Base-by-base conservation (phyloP, 1,284 basidiomycete genomes). In the Veloboletus limbatus region DNA sequence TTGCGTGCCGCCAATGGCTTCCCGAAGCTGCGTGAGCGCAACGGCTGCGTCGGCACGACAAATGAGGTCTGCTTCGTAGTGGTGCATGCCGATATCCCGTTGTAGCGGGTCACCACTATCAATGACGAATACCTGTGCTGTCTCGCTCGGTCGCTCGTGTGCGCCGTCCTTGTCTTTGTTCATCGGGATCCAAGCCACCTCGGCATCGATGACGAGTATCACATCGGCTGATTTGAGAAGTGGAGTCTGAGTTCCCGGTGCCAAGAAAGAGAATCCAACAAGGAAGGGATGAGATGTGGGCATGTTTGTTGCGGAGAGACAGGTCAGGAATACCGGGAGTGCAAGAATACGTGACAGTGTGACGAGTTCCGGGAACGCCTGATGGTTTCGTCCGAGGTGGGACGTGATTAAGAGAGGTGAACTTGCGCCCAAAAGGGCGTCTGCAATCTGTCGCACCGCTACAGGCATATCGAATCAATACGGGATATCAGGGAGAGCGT, bases 371-470 rank as follows among this genome's bases (percentile, higher is more conserved):
- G 66, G 54, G 5, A 83, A 71, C 2, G 81, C 75, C 11, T 62
- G 56, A 1, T 65, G 66, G 51, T 82, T 80, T n/a, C 80, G 72
- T 3, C 84, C 85, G 8, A 82, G 60, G 59, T 78, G 72, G 0
- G 79, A 80, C 3, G 82, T 81, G 46, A 88, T 74, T 51, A 88
- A 80, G 40, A 87, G 68, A 0, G 85, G 85, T 9, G 70, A 71
- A 18, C 67, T 65, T 2, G 84, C 77, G 1, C 63, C 54, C 8
- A 76, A 54, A 5, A 87, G 70, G 9, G 82, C 73, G 2, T 62
- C 54, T 1, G 69, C 69, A 38, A 87, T 81, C 0, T 60, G 63
- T 9, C 49, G 56, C 5, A 73, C 65, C 21, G 69, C 79, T 81
- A 45, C 38, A 27, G 25, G 34, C 30, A 6, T 18, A 10, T 5